A percentile compares a stretch with the other conserved stretches of the same genome.
Evolutionary conservation across 169 alveolate genomes (phyloP).

Genomic region (Eimeria praecox): DNA sequence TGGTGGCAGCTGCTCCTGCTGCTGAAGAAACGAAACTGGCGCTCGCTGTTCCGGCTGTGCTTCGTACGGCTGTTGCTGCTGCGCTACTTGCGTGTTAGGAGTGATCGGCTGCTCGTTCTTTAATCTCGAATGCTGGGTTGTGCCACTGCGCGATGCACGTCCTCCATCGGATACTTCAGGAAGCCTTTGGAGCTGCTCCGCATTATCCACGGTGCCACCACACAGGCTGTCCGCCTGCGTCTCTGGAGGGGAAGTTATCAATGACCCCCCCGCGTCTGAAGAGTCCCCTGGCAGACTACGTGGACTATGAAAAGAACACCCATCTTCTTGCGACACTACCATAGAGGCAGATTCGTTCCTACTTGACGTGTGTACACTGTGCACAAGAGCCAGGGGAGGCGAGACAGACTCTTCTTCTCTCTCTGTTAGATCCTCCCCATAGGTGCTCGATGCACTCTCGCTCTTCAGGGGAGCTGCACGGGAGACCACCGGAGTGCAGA

Average conservation of each 20-base stretch:
- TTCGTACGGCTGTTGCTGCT: constrained; percentile 12
- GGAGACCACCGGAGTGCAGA: not conserved
- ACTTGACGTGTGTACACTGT: not conserved
- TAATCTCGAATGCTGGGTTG: not conserved
- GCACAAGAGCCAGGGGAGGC: constrained; percentile 2
- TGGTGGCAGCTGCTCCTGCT: not conserved
- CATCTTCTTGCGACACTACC: constrained; percentile 31
- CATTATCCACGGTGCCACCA: not conserved
- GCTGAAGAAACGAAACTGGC: not conserved
- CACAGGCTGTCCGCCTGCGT: not conserved
- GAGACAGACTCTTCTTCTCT: constrained; percentile 27
- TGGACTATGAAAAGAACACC: constrained; percentile 67
- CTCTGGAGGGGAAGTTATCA: not conserved
- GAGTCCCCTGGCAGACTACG: constrained; percentile 63
- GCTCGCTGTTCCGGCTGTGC: not conserved
- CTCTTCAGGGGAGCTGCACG: not conserved
- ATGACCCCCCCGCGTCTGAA: constrained; percentile 29
- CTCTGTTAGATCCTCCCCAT: constrained; percentile 14
- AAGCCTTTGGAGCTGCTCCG: not conserved
- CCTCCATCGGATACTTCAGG: not conserved
- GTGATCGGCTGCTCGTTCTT: not conserved
- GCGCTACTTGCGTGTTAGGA: not conserved
- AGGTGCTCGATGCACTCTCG: constrained; percentile 30
- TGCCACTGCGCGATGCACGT: not conserved
- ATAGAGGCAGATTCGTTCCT: not conserved